Conservation (phyloP, 2,329 filamentous ascomycete genomes). For the Clonostachys sp. region DNA sequence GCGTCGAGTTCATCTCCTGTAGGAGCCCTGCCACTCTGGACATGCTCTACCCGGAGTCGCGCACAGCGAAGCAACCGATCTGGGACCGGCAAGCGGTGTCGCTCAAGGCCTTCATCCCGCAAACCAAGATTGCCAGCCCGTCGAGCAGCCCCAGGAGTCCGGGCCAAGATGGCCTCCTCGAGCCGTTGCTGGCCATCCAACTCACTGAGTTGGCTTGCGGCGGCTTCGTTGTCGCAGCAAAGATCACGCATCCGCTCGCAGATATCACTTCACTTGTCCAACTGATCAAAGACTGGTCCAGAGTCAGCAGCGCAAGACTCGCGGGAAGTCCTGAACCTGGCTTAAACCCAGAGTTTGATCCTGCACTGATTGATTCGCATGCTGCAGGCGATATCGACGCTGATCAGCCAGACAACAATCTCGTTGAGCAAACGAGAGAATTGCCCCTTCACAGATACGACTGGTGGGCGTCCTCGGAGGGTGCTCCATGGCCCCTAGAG, state of each 20-base stretch:
- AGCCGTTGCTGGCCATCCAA: slow-evolving; percentile 9
- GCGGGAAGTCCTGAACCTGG: accelerated
- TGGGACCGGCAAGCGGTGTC: slow-evolving; percentile 6
- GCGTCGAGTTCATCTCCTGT: slow-evolving; percentile 10
- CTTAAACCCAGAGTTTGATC: slow-evolving; percentile 2
- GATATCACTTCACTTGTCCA: slow-evolving; percentile 11
- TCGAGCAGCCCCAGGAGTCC: slow-evolving; percentile 1
- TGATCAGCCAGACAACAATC: background rate
- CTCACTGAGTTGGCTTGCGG: slow-evolving; percentile 11
- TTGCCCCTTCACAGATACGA: slow-evolving; percentile 14
- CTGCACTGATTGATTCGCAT: slow-evolving; percentile 6
- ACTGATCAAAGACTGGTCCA: slow-evolving; percentile 14
- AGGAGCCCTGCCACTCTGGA: slow-evolving; percentile 6
- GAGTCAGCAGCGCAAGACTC: background rate
- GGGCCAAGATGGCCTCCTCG: background rate
- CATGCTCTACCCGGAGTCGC: slow-evolving; percentile 4
- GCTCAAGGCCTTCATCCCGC: slow-evolving; percentile 6
- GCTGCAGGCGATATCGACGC: slow-evolving; percentile 11
- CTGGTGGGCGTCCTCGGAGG: slow-evolving; percentile 10
- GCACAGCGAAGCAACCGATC: background rate
- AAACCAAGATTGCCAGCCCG: background rate
- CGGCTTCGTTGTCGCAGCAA: slow-evolving; percentile 10
- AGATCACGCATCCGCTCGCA: slow-evolving; percentile 12
- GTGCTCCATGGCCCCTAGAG: slow-evolving; percentile 8
- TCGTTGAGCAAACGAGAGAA: slow-evolving; percentile 3